Base-by-base conservation (phyloP, 2,329 filamentous ascomycete genomes). In the Fusarium sp. region DNA sequence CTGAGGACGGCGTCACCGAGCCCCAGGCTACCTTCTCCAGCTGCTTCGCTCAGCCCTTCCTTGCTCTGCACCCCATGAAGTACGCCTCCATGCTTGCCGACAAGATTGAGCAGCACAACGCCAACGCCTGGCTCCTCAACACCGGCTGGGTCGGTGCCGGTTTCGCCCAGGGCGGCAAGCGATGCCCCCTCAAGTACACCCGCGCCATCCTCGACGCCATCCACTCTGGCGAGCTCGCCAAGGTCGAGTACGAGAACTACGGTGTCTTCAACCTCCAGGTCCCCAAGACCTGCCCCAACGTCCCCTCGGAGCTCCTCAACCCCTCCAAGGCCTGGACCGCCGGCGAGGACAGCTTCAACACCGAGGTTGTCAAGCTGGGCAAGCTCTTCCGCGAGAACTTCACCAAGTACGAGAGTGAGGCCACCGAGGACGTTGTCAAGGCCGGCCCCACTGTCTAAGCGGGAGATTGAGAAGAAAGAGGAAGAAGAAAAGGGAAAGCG, bases 21-120 rank as follows among this genome's bases (percentile, higher is more conserved):
- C 97, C 97, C 75, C 95, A 98, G 87, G 97, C 97, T 27, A 99
- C 97, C 81, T 99, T 99, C 92, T 98, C 95, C 29, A 97, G 95
- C 63, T 99, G 97, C 91, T 99, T 99, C 86, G 97, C 97, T 66
- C 97, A 99, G 88, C 97, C 97, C 73, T 99, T 99, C 95, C 89
- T 99, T 80, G 97, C 97, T 47, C 92, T 99, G 68, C 97, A 99
- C 90, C 97, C 97, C 80, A 99, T 99, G 97, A 93, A 94, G 85
- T 99, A 99, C 87, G 97, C 97, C 79, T 93, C 93, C 88, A 99
- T 99, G 97, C 90, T 99, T 72, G 97, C 97, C 40, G 94, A 98
- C 84, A 98, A 98, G 93, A 99, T 99, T 82, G 91, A 96, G 81
- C 85, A 94, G 79, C 95, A 99, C 92, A 94, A 95, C 81, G 93